Base-by-base conservation (phyloP, 345 rosid species). In the Cardamine chenopodiifolia region DNA sequence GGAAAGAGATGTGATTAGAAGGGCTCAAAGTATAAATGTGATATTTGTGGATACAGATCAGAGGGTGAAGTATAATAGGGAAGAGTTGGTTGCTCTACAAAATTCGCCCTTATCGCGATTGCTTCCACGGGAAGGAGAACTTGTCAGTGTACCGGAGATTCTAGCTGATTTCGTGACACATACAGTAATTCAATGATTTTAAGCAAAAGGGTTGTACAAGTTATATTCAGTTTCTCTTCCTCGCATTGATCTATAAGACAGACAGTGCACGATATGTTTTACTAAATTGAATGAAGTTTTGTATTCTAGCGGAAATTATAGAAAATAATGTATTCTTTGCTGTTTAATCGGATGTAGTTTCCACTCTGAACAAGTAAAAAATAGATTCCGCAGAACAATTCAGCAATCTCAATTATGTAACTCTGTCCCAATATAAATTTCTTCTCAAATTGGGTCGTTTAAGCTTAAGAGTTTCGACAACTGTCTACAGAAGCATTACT, bases 61-160 rank as follows among this genome's bases (percentile, higher is more conserved):
- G 84, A 88, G 97, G 78, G 34, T 88, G 85, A 89, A 89, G 80
- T 90, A 93, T 66, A 66, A 59, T 67, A 83, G 85, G 76, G 92
- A 85, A 77, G 88, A 83, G 71, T 68, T 93, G 68, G 86, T 89
- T 45, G 83, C 81, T 20, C 74, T 90, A 62, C 91, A 76, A 62
- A 49, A 67, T 61, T 78, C 87, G 6, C 72, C 97, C 6, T 60
- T 66, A 25, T 81, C 88, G 58, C 75, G 64, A 37, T 50, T 19
- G 52, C 42, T 60, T 74, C 68, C 76, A 26, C 57, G 7, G 28
- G 80, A 57, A 28, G 66, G 42, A 34, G 62, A 68, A 1, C 28
- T 56, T 64, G 19, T 29, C 72, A 65, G 56, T 57, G 68, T 48
- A 29, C 72, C 76, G 12, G 80, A 71, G 61, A 49, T 71, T 57